phyloP scores from a whole-genome alignment of 2,329 filamentous ascomycete species.

The Cytospora mali region DNA sequence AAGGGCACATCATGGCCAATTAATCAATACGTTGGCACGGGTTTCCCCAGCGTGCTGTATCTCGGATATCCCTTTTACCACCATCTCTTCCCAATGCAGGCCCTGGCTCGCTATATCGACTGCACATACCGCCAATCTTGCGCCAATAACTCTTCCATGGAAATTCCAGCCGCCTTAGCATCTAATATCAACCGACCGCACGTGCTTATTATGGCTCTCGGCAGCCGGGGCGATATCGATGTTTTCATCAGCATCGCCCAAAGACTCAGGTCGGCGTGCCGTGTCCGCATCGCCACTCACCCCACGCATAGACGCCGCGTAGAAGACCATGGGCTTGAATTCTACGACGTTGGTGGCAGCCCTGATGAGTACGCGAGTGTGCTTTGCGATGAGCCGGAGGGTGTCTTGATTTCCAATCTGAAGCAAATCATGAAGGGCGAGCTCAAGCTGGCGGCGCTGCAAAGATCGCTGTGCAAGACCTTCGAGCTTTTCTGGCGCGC shows the following conservation, averaged over 20 bases:
- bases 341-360: conserved; percentile 2
- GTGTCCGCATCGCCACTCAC: conserved; percentile 5
- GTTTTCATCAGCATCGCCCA: conserved; percentile 7
- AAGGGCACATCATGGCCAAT: conserved; percentile 3
- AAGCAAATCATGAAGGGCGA: conserved; percentile 1
- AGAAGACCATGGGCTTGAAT: not conserved
- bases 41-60: not conserved
- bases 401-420: not conserved
- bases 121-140: not conserved
- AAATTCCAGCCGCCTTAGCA: not conserved
- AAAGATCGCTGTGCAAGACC: not conserved
- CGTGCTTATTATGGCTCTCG: conserved; percentile 2
- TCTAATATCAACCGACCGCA: not conserved
- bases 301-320: not conserved
- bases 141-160: not conserved
- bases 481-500: conserved; percentile 1
- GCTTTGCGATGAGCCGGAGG: not conserved
- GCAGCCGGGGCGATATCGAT: conserved; percentile 7
- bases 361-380: conserved; percentile 2
- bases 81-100: conserved; percentile 3
- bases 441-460: conserved; percentile 7
- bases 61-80: conserved; percentile 12
- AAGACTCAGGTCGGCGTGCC: not conserved
- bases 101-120: conserved; percentile 6
- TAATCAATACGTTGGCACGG: conserved; percentile 1